Evolutionary conservation across 2,329 filamentous ascomycete genomes (phyloP), one percentile per base, ranked within the genome.

Genomic region (Sporothrix brasiliensis): DNA sequence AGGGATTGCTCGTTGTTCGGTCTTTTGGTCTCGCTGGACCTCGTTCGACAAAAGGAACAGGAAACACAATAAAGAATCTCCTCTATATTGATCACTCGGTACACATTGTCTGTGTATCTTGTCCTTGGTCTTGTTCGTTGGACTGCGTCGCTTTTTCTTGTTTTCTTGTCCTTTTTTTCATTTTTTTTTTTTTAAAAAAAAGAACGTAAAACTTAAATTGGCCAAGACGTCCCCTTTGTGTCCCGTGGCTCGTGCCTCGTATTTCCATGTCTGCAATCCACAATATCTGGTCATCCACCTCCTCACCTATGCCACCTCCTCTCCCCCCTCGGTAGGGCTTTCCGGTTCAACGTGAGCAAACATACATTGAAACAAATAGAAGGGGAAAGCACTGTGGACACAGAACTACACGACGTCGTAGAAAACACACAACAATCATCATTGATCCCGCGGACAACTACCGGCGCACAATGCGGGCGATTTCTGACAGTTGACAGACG

Each of bases 401-500:
- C 7, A 34, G 54, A 34, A 34, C 34, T 7, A 34, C 6, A 34
- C 34, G 34, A 34, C 34, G 6, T 9, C 34, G 6, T 5, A 34
- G 5, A 34, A 4, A 1, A 34, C 41, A 44, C 41, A 44, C 41
- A 44, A 4, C 41, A 16, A 9, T 16, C 13, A 16, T 4, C 16
- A 41, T 9, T 30, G 16, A 39, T 13, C 16, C 54, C 30, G 54
- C 54, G 11, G 54, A 21, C 21, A 14, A 50, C 27, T 19, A 50
- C 19, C 1, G n/a, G 44, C 4, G 50, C 47, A 69, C 56, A 47
- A 53, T 53, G 65, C 13, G 21, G 30, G 63, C 58, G 66, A 60
- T 44, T 61, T 61, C 56, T 71, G 69, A 68, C 69, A 68, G 66
- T 60, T 71, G 56, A 50, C n/a, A 47, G 56, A 60, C 63, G 69